Evolutionary conservation across 148 eudicot species (phyloP).

Genomic region (Chenopodium quinoa): DNA sequence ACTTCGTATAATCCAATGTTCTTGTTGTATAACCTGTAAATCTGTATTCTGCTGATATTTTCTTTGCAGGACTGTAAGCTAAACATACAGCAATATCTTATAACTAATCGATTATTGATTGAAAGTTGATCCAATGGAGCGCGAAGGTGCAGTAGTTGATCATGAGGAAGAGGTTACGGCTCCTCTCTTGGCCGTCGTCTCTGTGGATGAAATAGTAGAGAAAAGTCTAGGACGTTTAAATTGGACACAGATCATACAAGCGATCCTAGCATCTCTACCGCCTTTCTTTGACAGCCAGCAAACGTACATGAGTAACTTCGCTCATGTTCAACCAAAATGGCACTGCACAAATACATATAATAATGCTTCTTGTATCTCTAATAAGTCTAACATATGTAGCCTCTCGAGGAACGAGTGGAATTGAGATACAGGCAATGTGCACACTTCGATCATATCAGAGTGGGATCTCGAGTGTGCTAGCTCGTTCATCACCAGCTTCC

Average conservation of each 20-base stretch:
- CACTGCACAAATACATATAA: constrained; percentile 5
- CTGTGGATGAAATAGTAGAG: constrained; percentile 20
- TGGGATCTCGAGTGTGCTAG: constrained; percentile 25
- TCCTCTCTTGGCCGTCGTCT: background rate
- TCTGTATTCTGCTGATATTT: background rate
- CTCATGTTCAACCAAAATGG: constrained; percentile 29
- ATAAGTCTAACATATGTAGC: constrained; percentile 18
- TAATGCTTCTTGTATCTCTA: background rate
- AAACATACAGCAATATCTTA: too few species aligned
- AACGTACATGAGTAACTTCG: constrained; percentile 23
- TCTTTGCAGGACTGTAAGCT: background rate
- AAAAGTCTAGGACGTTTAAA: constrained; percentile 18
- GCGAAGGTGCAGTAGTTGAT: background rate
- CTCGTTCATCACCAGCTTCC: constrained; percentile 15
- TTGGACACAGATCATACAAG: constrained; percentile 18
- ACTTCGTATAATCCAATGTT: background rate
- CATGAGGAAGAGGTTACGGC: background rate
- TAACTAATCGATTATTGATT: too few species aligned
- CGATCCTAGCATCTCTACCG: constrained; percentile 17
- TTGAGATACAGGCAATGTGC: constrained; percentile 18
- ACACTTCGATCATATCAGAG: constrained; percentile 29
- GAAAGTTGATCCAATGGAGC: background rate
- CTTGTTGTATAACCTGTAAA: background rate
- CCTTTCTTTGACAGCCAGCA: constrained; percentile 26
- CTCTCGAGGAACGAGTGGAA: constrained; percentile 16